Evolutionary conservation across 495 filamentous ascomycete species (phyloP).

Genomic region (Aspergillus leporis): DNA sequence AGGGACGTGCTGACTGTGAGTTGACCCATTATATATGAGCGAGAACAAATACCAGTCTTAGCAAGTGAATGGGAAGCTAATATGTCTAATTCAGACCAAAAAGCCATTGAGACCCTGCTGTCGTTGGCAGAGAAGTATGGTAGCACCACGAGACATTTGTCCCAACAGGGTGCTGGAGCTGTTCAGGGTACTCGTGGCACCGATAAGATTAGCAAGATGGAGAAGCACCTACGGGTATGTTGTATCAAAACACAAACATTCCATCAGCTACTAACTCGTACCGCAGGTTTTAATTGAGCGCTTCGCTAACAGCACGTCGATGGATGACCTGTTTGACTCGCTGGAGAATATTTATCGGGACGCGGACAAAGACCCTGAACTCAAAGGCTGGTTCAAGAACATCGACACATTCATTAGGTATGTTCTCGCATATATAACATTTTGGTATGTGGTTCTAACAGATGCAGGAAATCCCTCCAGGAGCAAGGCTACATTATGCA

Average conservation of each 20-base stretch:
- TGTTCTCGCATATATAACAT: not conserved
- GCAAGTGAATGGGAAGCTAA: not conserved
- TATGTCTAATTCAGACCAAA: conserved; percentile 56
- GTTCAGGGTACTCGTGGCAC: conserved; percentile 69
- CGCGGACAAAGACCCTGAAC: conserved; percentile 83
- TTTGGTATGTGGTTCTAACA: conserved; percentile 12
- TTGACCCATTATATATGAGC: not conserved
- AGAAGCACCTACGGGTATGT: conserved; percentile 76
- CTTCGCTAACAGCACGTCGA: conserved; percentile 91
- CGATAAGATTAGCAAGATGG: conserved; percentile 62
- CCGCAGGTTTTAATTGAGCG: conserved; percentile 82
- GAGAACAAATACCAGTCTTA: not conserved
- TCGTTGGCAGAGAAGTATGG: conserved; percentile 83
- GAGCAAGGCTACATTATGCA: conserved; percentile 90
- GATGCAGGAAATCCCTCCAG: conserved; percentile 66
- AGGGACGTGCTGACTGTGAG: conserved; percentile 86
- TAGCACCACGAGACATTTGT: conserved; percentile 66
- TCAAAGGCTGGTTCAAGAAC: conserved; percentile 85
- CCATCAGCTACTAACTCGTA: conserved; percentile 45
- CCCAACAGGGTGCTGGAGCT: conserved; percentile 60
- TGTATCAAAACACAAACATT: not conserved
- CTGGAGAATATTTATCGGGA: conserved; percentile 89
- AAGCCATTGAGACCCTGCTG: conserved; percentile 83
- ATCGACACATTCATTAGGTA: conserved; percentile 73
- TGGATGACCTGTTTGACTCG: conserved; percentile 80